Evolutionary conservation across 2,329 filamentous ascomycete species (phyloP).

Genomic region (Colletotrichum zoysiae): DNA sequence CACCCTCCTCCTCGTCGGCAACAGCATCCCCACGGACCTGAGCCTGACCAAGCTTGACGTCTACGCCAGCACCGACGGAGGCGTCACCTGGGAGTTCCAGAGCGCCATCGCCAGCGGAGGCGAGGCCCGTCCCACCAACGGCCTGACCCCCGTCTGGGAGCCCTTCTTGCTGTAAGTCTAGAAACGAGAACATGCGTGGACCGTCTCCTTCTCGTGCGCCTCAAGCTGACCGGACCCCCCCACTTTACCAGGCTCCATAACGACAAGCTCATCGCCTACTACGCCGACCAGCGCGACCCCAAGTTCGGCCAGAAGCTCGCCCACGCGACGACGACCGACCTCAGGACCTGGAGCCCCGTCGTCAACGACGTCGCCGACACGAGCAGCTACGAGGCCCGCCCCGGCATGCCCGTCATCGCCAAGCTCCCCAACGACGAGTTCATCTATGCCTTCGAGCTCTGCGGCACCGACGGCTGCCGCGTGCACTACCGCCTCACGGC

Average conservation of each 20-base stretch:
- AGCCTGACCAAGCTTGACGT: constrained; percentile 76
- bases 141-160: constrained; percentile 78
- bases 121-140: constrained; percentile 71
- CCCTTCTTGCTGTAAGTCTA: constrained; percentile 68
- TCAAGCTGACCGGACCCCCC: constrained; percentile 2
- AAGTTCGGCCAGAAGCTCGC: constrained; percentile 76
- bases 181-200: fast-evolving
- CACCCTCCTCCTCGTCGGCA: constrained; percentile 74
- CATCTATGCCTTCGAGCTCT: constrained; percentile 75
- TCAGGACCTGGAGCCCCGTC: constrained; percentile 67
- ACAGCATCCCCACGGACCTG: constrained; percentile 70
- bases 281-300: constrained; percentile 78
- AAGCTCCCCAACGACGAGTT: constrained; percentile 69
- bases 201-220: not conserved
- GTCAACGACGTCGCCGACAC: constrained; percentile 73
- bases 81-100: constrained; percentile 75
- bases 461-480: constrained; percentile 60
- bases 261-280: constrained; percentile 73
- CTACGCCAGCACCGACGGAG: constrained; percentile 73
- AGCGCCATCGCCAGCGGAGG: constrained; percentile 74
- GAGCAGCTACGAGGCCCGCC: constrained; percentile 69
- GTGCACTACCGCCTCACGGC: constrained; percentile 59
- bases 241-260: constrained; percentile 62
- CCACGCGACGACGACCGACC: constrained; percentile 72
- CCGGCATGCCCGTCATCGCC: constrained; percentile 75